Percentiles rank a stretch among this genome's conserved stretches.
Conservation (phyloP, 78 protist genomes). For the Dictyostelium purpureum region DNA sequence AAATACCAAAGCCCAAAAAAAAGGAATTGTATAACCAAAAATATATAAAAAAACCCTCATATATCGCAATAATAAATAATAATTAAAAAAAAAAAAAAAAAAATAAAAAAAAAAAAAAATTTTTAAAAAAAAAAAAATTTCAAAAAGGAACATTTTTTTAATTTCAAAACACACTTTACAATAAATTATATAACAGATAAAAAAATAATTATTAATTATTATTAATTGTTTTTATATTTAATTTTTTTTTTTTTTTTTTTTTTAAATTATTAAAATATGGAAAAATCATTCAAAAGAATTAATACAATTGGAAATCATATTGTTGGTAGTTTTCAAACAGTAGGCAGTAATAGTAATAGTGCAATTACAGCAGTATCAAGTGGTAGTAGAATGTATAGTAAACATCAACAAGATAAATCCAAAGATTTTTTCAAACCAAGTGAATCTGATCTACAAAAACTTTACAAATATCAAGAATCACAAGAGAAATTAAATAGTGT, state of each 20-base stretch:
- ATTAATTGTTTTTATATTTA: no score
- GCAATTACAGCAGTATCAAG: background rate
- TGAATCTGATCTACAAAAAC: background rate
- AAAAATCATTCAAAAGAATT: constrained; percentile 50
- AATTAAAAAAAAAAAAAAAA: no score
- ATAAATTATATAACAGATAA: no score
- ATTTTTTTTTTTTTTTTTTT: background rate
- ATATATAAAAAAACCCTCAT: no score
- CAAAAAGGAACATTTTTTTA: no score
- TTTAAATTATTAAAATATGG: background rate
- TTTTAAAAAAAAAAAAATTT: no score
- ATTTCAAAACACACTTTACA: no score
- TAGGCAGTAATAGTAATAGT: background rate
- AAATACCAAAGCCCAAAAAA: no score
- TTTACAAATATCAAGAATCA: constrained; percentile 9
- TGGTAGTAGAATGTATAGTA: background rate
- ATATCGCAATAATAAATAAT: no score
- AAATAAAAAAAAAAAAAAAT: no score
- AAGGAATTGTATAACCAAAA: no score
- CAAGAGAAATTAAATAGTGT: background rate
- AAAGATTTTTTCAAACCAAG: constrained; percentile 21
- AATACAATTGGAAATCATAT: constrained; percentile 55
- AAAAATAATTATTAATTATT: no score
- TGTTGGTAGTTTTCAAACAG: background rate
- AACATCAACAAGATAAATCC: constrained; percentile 15